Conservation (phyloP, 2,329 filamentous ascomycete genomes). For the Byssochlamys sp. region DNA sequence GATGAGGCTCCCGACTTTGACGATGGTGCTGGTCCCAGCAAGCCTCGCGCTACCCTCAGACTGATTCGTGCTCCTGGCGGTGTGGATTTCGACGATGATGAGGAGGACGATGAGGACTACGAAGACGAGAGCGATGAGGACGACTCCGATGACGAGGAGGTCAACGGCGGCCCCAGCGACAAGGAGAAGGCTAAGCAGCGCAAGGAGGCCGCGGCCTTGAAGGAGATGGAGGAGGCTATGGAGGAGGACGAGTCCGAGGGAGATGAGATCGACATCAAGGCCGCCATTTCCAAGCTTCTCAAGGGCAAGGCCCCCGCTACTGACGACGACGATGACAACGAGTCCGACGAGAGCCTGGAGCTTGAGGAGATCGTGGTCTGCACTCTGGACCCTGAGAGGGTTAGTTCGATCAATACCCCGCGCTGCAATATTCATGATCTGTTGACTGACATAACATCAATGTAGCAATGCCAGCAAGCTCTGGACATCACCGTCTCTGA, state of each 20-base stretch:
- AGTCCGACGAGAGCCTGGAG: conserved; percentile 49
- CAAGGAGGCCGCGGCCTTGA: conserved; percentile 64
- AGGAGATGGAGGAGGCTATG: conserved; percentile 63
- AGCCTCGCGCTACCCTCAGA: conserved; percentile 74
- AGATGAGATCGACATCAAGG: conserved; percentile 55
- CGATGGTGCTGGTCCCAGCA: conserved; percentile 51
- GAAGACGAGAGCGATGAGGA: conserved; percentile 43
- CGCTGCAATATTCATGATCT: background rate
- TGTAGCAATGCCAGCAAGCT: conserved; percentile 83
- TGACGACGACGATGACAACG: conserved; percentile 53
- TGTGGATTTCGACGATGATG: conserved; percentile 47
- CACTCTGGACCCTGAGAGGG: conserved; percentile 86
- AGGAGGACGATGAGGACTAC: conserved; percentile 57
- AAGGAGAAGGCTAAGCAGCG: conserved; percentile 82
- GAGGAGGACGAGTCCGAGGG: conserved; percentile 48
- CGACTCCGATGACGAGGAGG: conserved; percentile 58
- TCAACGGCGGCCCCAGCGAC: conserved; percentile 84
- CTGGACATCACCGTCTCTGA: conserved; percentile 87
- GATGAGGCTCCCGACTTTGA: conserved; percentile 62
- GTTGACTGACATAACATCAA: conserved; percentile 3
- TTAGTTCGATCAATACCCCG: conserved; percentile 38
- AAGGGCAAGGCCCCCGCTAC: conserved; percentile 63
- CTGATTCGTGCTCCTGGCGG: conserved; percentile 63
- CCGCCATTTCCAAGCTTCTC: conserved; percentile 47
- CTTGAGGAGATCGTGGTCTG: conserved; percentile 88